Base-by-base conservation (phyloP, 345 rosid species). In the Acer yangbiense region DNA sequence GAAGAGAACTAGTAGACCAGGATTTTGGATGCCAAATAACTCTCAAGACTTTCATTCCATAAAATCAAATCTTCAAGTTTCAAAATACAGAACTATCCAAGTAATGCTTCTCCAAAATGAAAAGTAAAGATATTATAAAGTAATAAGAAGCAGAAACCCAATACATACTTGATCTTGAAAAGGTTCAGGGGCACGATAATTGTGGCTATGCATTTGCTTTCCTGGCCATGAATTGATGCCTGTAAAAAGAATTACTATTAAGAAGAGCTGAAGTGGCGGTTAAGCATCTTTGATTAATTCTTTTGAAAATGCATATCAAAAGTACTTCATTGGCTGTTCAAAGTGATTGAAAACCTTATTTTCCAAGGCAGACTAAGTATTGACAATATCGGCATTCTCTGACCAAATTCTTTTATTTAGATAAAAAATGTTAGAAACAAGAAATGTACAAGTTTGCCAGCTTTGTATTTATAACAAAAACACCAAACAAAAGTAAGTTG, bases 171-270 rank as follows among this genome's bases (percentile, higher is more conserved):
- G 91, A 85, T 86, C 92, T 21, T 55, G 88, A 54, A 88, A 93
- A 8, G 89, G 91, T 67, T 88, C 90, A 0, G 96, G 95, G 66
- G 76, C 50, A 14, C 99, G 91, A 54, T 93, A 93, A 58, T 87
- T 93, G 87, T 93, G 98, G 75, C 99, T 92, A 83, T 95, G 93
- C 81, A 91, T 84, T 83, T 92, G 94, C 83, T 87, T 92, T 76
- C 99, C 98, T 3, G 96, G 98, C 99, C 99, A 95, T 41, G 78
- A 79, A 79, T 85, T 54, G 66, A 92, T 85, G 66, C 99, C 99
- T 92, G 77, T 11, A 82, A 62, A 62, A 14, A 64, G 52, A 9
- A 39, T 3, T 67, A 64, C 16, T 7, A 68, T 3, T 2, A 29
- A 50, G 17, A 44, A 2, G n/a, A 70, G 20, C 13, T 55, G 32